A percentile compares a stretch with the other conserved stretches of the same genome.
Conservation (phyloP, 163 green algal species). For the Coccomyxa subellipsoidea region DNA sequence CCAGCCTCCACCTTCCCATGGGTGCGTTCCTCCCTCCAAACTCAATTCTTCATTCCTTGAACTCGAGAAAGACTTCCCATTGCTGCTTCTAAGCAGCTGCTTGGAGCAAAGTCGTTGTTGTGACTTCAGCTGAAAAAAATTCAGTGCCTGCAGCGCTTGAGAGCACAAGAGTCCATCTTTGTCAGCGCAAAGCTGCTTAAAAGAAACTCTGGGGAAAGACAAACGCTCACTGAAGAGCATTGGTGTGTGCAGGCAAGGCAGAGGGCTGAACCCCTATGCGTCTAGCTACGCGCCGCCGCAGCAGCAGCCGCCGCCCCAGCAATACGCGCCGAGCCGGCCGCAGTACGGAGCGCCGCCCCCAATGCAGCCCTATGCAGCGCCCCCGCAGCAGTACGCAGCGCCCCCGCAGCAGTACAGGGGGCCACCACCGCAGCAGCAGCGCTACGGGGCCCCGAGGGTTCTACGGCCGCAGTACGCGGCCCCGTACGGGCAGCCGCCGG, state of each 20-base stretch:
- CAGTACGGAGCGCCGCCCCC: neutral
- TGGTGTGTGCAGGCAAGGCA: neutral
- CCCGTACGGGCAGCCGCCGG: neutral
- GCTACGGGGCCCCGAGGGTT: neutral
- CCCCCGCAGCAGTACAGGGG: neutral
- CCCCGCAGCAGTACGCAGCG: neutral
- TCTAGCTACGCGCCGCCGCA: neutral
- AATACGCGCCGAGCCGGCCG: neutral
- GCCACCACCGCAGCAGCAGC: neutral
- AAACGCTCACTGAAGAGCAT: too few relatives aligned
- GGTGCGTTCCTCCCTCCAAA: neutral
- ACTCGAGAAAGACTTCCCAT: too few relatives aligned
- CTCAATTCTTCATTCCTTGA: too few relatives aligned
- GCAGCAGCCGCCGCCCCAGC: neutral
- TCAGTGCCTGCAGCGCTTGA: too few relatives aligned
- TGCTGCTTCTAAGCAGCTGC: too few relatives aligned
- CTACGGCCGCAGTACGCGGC: neutral
- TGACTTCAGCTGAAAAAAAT: too few relatives aligned
- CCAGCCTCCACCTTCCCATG: neutral
- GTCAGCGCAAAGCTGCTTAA: too few relatives aligned
- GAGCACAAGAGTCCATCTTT: too few relatives aligned
- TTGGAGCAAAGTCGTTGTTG: too few relatives aligned
- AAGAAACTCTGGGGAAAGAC: too few relatives aligned
- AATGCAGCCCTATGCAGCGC: neutral
- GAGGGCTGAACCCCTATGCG: neutral